Conservation (phyloP, 495 filamentous ascomycete species). For the Talaromyces nanjingensis region DNA sequence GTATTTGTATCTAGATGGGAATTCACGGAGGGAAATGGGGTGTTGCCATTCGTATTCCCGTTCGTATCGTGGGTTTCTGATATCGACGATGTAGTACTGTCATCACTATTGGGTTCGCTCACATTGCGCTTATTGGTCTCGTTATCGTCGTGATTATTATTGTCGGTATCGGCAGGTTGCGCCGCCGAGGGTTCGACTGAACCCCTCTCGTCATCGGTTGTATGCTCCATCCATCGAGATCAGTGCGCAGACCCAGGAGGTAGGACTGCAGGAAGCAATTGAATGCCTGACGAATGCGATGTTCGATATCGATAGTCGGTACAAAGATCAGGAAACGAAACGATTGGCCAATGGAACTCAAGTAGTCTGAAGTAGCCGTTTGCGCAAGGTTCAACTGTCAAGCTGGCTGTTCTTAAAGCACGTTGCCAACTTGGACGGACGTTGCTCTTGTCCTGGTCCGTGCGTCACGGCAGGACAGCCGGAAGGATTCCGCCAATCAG, state of each 20-base stretch:
- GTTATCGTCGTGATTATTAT: conserved; percentile 7
- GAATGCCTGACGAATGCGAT: background rate
- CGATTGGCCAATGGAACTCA: background rate
- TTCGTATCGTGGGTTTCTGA: background rate
- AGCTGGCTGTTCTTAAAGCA: background rate
- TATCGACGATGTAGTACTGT: background rate
- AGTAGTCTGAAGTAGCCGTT: background rate
- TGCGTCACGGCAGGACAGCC: background rate
- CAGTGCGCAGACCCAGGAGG: background rate
- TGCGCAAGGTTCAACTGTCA: background rate
- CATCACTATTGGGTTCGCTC: background rate
- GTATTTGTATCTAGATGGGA: background rate
- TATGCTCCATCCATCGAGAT: conserved; percentile 43
- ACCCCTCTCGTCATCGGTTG: conserved; percentile 30
- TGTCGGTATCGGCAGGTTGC: conserved; percentile 15
- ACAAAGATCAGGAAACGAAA: background rate
- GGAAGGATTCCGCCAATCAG: background rate
- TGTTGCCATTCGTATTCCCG: conserved; percentile 9
- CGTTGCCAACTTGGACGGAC: background rate
- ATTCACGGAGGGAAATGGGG: background rate
- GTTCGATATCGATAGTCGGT: background rate
- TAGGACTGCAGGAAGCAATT: background rate
- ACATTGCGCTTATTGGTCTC: background rate
- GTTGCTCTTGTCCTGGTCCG: background rate
- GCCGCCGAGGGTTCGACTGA: conserved; percentile 21